These are phyloP conservation scores for Pulveroboletus sp. DNA, from an alignment of 768 basidiomycete genomes.

Conservation along the genomic window DNA sequence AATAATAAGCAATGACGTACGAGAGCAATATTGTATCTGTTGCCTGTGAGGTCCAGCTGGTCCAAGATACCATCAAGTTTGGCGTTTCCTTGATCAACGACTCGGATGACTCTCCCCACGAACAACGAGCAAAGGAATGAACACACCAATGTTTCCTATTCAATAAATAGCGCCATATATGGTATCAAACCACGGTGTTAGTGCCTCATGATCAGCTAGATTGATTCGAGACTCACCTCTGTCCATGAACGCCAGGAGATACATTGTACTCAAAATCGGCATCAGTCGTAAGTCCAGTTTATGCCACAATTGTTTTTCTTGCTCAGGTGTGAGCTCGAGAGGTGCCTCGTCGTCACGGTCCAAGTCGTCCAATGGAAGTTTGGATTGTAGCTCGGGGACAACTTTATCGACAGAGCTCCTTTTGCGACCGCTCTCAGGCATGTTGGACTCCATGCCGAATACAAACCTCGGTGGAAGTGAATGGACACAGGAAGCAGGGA, in stretches of 20 bases:
- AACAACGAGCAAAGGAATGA: too few species aligned
- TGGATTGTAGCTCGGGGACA: too few species aligned
- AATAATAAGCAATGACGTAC: slow-evolving; percentile 32
- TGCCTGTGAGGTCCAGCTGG: slow-evolving; percentile 54
- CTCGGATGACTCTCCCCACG: background rate
- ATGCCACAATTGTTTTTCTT: slow-evolving; percentile 52
- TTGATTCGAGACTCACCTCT: slow-evolving; percentile 46
- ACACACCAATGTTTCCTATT: too few species aligned
- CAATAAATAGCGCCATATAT: too few species aligned
- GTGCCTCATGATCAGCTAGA: too few species aligned
- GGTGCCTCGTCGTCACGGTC: background rate
- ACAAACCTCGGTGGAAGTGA: too few species aligned
- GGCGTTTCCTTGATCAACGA: slow-evolving; percentile 56
- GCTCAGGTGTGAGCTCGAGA: slow-evolving; percentile 22
- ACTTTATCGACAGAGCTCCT: too few species aligned
- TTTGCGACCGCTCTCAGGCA: too few species aligned
- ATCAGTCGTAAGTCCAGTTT: slow-evolving; percentile 57
- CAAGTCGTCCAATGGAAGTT: too few species aligned
- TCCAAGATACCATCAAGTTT: slow-evolving; percentile 58
- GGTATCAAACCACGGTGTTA: too few species aligned
- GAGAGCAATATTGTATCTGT: slow-evolving; percentile 65
- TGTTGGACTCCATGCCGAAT: too few species aligned
- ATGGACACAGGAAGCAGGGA: too few species aligned
- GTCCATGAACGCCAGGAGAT: slow-evolving; percentile 62
- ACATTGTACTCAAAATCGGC: slow-evolving; percentile 57